Conservation (phyloP, 2,329 filamentous ascomycete genomes). For the Verticillium isaacii region DNA sequence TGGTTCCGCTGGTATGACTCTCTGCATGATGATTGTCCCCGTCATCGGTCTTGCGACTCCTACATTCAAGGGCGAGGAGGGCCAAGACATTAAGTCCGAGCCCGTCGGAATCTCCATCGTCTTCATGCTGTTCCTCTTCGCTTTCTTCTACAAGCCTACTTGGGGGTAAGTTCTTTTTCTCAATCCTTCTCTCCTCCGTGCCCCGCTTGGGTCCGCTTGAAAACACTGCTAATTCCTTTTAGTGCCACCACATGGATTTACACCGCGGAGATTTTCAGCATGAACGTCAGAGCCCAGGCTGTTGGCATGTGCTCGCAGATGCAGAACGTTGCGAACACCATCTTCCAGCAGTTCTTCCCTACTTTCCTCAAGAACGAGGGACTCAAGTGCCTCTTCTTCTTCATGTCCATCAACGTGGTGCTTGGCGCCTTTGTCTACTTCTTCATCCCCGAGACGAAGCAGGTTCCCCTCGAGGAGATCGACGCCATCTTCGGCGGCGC, state of each 20-base stretch:
- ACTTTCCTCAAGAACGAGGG: constrained; percentile 55
- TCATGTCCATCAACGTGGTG: constrained; percentile 38
- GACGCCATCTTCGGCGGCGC: constrained; percentile 50
- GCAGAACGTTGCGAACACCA: constrained; percentile 61
- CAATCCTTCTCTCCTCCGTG: not conserved
- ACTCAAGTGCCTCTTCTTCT: constrained; percentile 35
- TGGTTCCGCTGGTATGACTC: constrained; percentile 62
- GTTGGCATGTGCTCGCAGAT: constrained; percentile 61
- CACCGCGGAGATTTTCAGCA: constrained; percentile 64
- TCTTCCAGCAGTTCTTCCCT: constrained; percentile 68
- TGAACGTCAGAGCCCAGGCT: constrained; percentile 68
- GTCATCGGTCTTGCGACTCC: constrained; percentile 44
- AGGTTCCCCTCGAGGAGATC: constrained; percentile 49
- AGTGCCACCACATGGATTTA: constrained; percentile 55
- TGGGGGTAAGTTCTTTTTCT: constrained; percentile 41
- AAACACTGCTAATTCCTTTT: not conserved
- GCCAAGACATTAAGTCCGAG: constrained; percentile 43
- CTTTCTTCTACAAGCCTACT: constrained; percentile 64
- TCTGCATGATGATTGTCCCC: constrained; percentile 65
- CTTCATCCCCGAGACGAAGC: constrained; percentile 46
- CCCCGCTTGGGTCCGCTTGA: no score
- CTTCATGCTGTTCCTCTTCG: constrained; percentile 62
- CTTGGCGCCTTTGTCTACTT: constrained; percentile 46
- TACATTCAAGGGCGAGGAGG: constrained; percentile 31
- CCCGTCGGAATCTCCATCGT: constrained; percentile 64